Percentiles rank a stretch among this genome's conserved stretches.
Evolutionary conservation across 306 rosid genomes (phyloP).

Genomic region (Cucurbita moschata): DNA sequence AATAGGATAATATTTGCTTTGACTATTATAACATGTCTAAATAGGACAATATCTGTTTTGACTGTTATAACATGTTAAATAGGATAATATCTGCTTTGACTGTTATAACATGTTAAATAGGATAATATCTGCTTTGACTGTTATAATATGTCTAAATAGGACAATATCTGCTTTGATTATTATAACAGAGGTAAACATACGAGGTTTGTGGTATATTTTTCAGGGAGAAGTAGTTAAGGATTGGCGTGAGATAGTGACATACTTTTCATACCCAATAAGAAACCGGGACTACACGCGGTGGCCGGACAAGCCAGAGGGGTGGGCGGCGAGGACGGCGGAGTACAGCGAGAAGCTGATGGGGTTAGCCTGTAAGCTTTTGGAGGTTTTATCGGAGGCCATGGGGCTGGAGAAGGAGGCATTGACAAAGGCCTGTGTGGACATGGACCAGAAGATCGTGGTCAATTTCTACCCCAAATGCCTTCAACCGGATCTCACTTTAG

Average conservation of each 20-base stretch:
- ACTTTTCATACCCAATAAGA: slow-evolving; percentile 46
- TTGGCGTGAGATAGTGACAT: slow-evolving; percentile 71
- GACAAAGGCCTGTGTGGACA: slow-evolving; percentile 62
- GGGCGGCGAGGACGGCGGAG: slow-evolving; percentile 41
- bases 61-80: too few relatives aligned
- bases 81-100: too few relatives aligned
- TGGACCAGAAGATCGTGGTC: slow-evolving; percentile 76
- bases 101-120: too few relatives aligned
- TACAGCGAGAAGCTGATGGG: slow-evolving; percentile 71
- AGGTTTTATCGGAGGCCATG: slow-evolving; percentile 75
- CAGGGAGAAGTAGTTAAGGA: slow-evolving; percentile 71
- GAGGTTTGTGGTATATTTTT: too few relatives aligned
- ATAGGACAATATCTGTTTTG: too few relatives aligned
- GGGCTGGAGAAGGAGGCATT: slow-evolving; percentile 69
- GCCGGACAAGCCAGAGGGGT: slow-evolving; percentile 78
- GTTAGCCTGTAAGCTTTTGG: slow-evolving; percentile 54
- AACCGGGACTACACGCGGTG: slow-evolving; percentile 52
- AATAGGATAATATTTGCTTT: too few relatives aligned
- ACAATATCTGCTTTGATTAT: too few relatives aligned
- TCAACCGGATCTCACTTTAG: slow-evolving; percentile 74
- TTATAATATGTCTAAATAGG: too few relatives aligned
- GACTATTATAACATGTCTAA: too few relatives aligned
- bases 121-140: too few relatives aligned
- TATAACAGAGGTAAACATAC: too few relatives aligned
- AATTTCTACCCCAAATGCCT: slow-evolving; percentile 90